Base-by-base conservation (phyloP, 805 yeast species). In the Cyberlindnera galapagoensis region DNA sequence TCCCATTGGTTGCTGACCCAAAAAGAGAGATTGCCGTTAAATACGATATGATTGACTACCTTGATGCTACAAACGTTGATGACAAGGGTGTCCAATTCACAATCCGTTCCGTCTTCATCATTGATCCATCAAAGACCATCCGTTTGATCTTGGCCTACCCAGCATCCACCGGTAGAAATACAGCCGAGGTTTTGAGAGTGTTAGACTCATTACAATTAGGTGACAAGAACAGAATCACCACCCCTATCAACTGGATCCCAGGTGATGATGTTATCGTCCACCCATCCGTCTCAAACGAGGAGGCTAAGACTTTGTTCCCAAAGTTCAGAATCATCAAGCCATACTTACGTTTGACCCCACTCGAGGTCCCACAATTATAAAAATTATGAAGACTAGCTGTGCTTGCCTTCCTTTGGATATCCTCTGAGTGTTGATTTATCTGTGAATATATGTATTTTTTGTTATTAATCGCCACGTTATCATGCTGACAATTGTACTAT, bases 381-480 rank as follows among this genome's bases (percentile, higher is more conserved):
- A n/a, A n/a, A n/a, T n/a, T n/a, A n/a, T n/a, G n/a, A n/a, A n/a
- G 97, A 63, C 96, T 97, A 43, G 97, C 86, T 60, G 97, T 87
- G 52, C 88, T 94, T 61, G 88, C 97, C 37, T 85, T 76, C 60
- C 96, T 96, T 32, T 90, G 86, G 37, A 81, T 70, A 54, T 82
- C 92, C 40, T 63, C 73, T 69, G 90, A 97, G 34, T 97, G 97
- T 67, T 90, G 97, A 50, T 15, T n/a, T n/a, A n/a, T n/a, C n/a
- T n/a, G n/a, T n/a, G n/a, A n/a, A n/a, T n/a, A n/a, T n/a, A n/a
- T n/a, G n/a, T n/a, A n/a, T n/a, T n/a, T n/a, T n/a, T n/a, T n/a
- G n/a, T n/a, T n/a, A n/a, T n/a, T n/a, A n/a, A n/a, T n/a, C 15
- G n/a, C n/a, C n/a, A 21, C 24, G 24, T 10, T 10, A 7, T 13